Base-by-base conservation (phyloP, 331 rosid species). In the Spiraea crenata region DNA sequence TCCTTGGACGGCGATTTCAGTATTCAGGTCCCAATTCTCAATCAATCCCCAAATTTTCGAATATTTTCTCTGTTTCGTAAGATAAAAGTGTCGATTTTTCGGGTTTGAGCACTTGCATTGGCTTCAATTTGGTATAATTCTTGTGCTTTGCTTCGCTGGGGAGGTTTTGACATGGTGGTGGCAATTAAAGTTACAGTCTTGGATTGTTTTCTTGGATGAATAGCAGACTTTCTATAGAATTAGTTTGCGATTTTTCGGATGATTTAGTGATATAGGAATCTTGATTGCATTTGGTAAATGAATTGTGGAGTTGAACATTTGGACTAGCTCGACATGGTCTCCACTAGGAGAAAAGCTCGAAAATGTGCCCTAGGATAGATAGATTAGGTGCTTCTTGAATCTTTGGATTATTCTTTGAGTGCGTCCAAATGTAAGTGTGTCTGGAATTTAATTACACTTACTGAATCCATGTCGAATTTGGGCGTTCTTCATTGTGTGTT, bases 1-100 rank as follows among this genome's bases (percentile, higher is more conserved):
- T 95, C 99, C 49, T 80, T 95, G 72, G 99, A 87, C 40, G 97
- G 99, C 3, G 99, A 95, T 91, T 95, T 95, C 86, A 95, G 97
- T 37, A 95, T 95, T 78, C 99, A 95, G 97, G 97, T 95, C 63
- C 64, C 69, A 8, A 56, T 73, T 76, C 62, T 25, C 31, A 25
- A 25, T 25, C 19, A 6, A 12, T 7, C 39, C 38, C 14, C 37
- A 25, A 49, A 37, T 72, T 34, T 25, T 34, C 69, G 16, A 9
- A 62, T 57, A 4, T 38, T 51, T 65, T 20, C 11, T 0, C 65
- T 10, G 16, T 10, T 19, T 17, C 31, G 31, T 49, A 2, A 4
- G 37, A 34, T 35, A 15, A 41, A 34, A 8, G 10, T 62, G 7
- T 34, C 39, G 71, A 20, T 45, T 37, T 70, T 57, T 56, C 50